These are phyloP conservation scores for Filosporella fistucella DNA, from an alignment of 495 filamentous ascomycete species.

Conservation along the genomic window DNA sequence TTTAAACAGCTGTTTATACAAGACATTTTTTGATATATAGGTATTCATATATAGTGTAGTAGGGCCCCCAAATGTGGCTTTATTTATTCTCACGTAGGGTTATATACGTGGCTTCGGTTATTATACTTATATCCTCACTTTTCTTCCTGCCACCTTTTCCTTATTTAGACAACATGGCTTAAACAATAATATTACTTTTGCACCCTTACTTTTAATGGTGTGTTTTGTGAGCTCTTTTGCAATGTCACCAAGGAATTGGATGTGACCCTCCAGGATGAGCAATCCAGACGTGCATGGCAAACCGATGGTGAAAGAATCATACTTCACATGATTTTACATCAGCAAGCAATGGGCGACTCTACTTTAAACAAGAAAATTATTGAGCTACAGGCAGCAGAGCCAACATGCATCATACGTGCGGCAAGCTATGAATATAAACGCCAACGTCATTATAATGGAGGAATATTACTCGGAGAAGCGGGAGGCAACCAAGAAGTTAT, in stretches of 20 bases:
- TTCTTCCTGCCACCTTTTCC: too few relatives aligned
- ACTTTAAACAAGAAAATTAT: neutral
- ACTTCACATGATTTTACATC: constrained; percentile 2
- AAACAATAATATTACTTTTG: too few relatives aligned
- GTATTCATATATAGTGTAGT: too few relatives aligned
- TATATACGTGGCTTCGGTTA: too few relatives aligned
- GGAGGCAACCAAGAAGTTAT: neutral
- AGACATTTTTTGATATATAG: too few relatives aligned
- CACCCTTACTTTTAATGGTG: too few relatives aligned
- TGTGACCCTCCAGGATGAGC: neutral
- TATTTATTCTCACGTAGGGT: too few relatives aligned
- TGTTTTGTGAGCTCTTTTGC: too few relatives aligned
- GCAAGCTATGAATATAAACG: neutral
- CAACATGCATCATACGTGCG: neutral
- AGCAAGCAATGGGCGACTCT: neutral
- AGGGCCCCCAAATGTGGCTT: too few relatives aligned
- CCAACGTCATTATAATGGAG: neutral
- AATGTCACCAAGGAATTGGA: neutral
- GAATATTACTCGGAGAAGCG: neutral
- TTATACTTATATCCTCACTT: too few relatives aligned
- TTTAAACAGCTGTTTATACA: too few relatives aligned
- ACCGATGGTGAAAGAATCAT: neutral
- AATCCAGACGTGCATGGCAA: constrained; percentile 1
- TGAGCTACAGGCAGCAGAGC: neutral
- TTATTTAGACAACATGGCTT: too few relatives aligned